A percentile compares a stretch with the other conserved stretches of the same genome.
phyloP scores from a whole-genome alignment of 306 rosid species.

The Urtica urens region DNA sequence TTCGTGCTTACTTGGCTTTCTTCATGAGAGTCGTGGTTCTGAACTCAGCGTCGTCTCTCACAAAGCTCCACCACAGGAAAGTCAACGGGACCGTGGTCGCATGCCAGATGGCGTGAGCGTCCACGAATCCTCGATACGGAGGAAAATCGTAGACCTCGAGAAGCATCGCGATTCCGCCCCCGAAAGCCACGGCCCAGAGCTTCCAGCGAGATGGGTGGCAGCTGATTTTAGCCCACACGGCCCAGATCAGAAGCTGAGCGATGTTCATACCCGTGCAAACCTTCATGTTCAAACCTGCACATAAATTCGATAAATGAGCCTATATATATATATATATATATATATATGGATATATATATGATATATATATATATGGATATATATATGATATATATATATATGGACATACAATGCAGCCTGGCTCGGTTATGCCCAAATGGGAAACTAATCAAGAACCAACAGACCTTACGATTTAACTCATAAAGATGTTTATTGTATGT shows the following conservation, averaged over 20 bases:
- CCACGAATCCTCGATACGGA: conserved; percentile 77
- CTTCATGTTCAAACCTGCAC: conserved; percentile 63
- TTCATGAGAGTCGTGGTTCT: conserved; percentile 46
- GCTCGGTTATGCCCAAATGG: no score
- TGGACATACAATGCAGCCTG: no score
- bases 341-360: no score
- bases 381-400: no score
- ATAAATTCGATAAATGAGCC: not conserved
- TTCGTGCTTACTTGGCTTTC: conserved; percentile 68
- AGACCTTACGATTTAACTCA: no score
- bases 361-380: no score
- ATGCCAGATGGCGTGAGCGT: conserved; percentile 72
- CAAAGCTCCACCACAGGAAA: conserved; percentile 86
- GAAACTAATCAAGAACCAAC: no score
- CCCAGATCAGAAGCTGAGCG: conserved; percentile 76
- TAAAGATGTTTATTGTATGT: no score
- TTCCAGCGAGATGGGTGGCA: conserved; percentile 60
- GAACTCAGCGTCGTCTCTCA: conserved; percentile 85
- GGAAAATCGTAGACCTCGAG: conserved; percentile 74
- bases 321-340: no score
- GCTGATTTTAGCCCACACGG: conserved; percentile 47
- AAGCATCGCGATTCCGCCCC: conserved; percentile 49
- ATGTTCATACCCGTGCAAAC: conserved; percentile 56
- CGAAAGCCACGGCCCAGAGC: conserved; percentile 54
- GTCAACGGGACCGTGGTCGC: conserved; percentile 69